Percentiles rank a stretch among this genome's conserved stretches.
Conservation (phyloP, 176 grass and related monocot genomes). For the Lolium perenne region DNA sequence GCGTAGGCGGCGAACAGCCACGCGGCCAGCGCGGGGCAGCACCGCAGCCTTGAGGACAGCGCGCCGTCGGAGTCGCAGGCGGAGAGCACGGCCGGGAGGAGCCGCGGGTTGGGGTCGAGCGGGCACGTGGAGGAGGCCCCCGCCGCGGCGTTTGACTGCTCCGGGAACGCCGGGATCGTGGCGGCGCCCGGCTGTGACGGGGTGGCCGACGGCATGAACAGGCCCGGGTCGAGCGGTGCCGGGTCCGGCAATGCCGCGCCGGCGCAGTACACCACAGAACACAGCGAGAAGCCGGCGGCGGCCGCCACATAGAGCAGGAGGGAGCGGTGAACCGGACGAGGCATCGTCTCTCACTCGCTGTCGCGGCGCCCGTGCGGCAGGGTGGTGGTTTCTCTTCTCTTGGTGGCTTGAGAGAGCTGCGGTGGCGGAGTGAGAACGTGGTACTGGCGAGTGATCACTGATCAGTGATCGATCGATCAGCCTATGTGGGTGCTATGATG, state of each 20-base stretch:
- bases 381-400: constrained; percentile 18
- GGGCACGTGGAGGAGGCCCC: constrained; percentile 70
- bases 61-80: constrained; percentile 46
- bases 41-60: constrained; percentile 54
- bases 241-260: constrained; percentile 38
- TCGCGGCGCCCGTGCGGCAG: neutral
- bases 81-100: constrained; percentile 65
- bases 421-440: constrained; percentile 11
- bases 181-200: constrained; percentile 34
- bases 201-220: constrained; percentile 54
- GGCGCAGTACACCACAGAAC: neutral
- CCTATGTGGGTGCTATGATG: constrained; percentile 56
- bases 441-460: constrained; percentile 17
- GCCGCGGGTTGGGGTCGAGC: constrained; percentile 54
- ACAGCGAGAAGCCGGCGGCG: constrained; percentile 25
- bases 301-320: constrained; percentile 32
- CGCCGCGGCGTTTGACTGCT: constrained; percentile 73
- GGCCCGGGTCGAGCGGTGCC: constrained; percentile 59
- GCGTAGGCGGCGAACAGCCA: constrained; percentile 92
- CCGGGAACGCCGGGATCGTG: constrained; percentile 97
- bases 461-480: constrained; percentile 37
- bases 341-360: constrained; percentile 35
- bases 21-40: constrained; percentile 86
- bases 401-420: constrained; percentile 19
- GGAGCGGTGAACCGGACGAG: constrained; percentile 11